These are phyloP conservation scores for Aureobasidium pullulans DNA, from an alignment of 2,329 filamentous ascomycete species.

Conservation along the genomic window DNA sequence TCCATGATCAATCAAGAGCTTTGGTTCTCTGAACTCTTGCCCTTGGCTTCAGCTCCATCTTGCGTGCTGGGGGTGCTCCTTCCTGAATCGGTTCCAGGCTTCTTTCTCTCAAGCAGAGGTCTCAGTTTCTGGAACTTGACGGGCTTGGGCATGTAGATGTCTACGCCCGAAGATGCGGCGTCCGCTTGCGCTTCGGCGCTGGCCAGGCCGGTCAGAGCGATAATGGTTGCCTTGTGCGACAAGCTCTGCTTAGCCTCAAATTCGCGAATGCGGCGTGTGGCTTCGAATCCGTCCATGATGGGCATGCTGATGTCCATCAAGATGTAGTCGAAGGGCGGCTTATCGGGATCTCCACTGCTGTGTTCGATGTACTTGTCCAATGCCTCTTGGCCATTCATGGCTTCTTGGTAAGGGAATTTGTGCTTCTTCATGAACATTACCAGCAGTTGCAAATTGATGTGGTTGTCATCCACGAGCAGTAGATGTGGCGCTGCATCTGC, in stretches of 20 bases:
- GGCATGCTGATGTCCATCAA: constrained; percentile 22
- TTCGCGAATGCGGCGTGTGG: constrained; percentile 15
- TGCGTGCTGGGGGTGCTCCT: no score
- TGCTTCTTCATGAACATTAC: constrained; percentile 18
- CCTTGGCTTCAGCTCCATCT: no score
- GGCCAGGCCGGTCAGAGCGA: constrained; percentile 25
- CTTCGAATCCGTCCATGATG: constrained; percentile 19
- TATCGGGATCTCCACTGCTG: not conserved
- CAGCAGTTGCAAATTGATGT: constrained; percentile 19
- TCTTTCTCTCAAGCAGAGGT: not conserved
- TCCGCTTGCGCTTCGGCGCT: constrained; percentile 23
- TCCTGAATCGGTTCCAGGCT: not conserved
- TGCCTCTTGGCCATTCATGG: constrained; percentile 39
- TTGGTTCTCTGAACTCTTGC: no score
- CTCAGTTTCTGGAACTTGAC: constrained; percentile 27
- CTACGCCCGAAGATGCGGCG: constrained; percentile 22
- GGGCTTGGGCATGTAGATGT: constrained; percentile 28
- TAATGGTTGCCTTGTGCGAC: constrained; percentile 15
- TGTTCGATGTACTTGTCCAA: constrained; percentile 31
- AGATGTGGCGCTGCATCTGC: constrained; percentile 8
- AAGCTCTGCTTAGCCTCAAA: constrained; percentile 6
- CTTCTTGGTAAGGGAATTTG: constrained; percentile 22
- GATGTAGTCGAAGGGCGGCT: constrained; percentile 20
- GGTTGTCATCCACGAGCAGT: constrained; percentile 22
- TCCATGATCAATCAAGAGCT: no score